phyloP scores from a whole-genome alignment of 176 grass and related monocot species.

The Tuctoria greenei region DNA sequence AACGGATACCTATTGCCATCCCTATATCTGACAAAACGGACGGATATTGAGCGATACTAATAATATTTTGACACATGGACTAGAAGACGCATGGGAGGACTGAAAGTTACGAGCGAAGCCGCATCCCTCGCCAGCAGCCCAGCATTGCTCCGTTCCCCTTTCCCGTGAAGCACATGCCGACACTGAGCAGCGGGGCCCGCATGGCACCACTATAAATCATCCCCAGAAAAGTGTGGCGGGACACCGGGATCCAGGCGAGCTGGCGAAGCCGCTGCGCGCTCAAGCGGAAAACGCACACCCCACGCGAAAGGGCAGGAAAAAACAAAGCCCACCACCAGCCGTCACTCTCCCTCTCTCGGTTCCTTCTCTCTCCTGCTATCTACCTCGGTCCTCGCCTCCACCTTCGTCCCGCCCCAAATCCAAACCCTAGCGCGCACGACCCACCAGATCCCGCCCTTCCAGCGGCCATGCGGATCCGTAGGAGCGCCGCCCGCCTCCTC shows the following conservation, averaged over 20 bases:
- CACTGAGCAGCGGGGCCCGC: not conserved
- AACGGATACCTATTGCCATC: too few species aligned
- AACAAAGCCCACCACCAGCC: not conserved
- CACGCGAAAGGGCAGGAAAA: not conserved
- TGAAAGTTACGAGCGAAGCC: too few species aligned
- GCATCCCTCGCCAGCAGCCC: too few species aligned
- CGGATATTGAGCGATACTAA: too few species aligned
- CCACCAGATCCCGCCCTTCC: constrained; percentile 8
- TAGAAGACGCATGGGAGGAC: too few species aligned
- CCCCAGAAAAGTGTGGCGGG: not conserved
- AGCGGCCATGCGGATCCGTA: constrained; percentile 47
- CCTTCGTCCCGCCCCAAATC: not conserved
- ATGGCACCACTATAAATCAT: not conserved
- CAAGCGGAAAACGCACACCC: not conserved
- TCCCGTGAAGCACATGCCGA: not conserved
- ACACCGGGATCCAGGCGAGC: not conserved
- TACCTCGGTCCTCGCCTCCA: not conserved
- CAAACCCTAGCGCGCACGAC: constrained; percentile 39
- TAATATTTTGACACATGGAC: too few species aligned
- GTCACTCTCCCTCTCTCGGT: not conserved
- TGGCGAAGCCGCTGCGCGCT: not conserved
- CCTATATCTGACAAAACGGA: too few species aligned
- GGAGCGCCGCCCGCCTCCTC: constrained; percentile 37
- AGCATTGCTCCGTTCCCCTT: too few species aligned
- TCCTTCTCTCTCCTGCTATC: not conserved